A percentile compares a stretch with the other conserved stretches of the same genome.
phyloP scores from a whole-genome alignment of 169 alveolate species.

The Plasmodium inui region DNA sequence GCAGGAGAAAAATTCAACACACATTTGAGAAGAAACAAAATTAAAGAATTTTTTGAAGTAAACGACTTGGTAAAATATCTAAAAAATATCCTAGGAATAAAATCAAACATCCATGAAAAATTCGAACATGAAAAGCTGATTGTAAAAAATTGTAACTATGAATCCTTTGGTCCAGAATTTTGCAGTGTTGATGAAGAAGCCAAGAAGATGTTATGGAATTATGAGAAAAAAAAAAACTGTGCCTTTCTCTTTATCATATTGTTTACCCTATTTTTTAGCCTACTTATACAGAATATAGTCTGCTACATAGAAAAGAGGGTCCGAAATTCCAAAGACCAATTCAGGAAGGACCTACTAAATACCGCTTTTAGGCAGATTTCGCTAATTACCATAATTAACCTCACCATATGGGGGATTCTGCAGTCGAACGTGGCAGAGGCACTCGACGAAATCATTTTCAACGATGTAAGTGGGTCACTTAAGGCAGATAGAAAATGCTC shows the following conservation, averaged over 20 bases:
- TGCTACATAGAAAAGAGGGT: conserved; percentile 79
- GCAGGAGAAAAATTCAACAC: conserved; percentile 6
- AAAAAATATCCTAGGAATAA: conserved; percentile 62
- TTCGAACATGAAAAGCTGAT: conserved; percentile 59
- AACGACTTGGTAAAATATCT: conserved; percentile 53
- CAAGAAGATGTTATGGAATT: conserved; percentile 72
- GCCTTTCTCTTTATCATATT: conserved; percentile 78
- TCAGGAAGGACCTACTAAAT: conserved; percentile 84
- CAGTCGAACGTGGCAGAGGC: conserved; percentile 87
- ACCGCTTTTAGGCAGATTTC: conserved; percentile 88
- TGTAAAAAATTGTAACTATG: conserved; percentile 79
- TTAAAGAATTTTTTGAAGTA: conserved; percentile 60
- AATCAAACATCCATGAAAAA: conserved; percentile 74
- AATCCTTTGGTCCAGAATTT: conserved; percentile 82
- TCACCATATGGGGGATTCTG: conserved; percentile 86
- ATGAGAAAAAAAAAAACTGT: conserved; percentile 76
- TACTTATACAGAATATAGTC: conserved; percentile 72
- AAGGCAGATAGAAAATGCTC: not conserved
- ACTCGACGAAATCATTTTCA: conserved; percentile 82
- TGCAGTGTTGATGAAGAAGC: conserved; percentile 82
- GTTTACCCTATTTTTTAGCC: conserved; percentile 78
- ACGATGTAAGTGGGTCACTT: conserved; percentile 73
- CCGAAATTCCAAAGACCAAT: conserved; percentile 82
- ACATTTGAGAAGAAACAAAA: conserved; percentile 37
- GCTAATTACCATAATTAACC: conserved; percentile 84